phyloP scores from a whole-genome alignment of 192 early-diverging fungal species.

The Podochytrium sp. region DNA sequence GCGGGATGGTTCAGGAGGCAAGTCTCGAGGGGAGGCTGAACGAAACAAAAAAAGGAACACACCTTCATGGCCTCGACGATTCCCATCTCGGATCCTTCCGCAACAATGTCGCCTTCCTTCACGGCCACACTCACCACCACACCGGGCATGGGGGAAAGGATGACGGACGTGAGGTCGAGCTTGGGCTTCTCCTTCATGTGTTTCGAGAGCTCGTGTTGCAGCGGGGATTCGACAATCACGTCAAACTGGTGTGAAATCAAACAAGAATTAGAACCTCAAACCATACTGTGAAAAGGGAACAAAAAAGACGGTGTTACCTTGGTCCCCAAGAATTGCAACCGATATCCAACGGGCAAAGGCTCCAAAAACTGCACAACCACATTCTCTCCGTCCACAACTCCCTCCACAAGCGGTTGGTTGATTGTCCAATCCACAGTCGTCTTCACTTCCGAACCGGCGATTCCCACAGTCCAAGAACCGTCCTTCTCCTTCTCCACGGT shows the following conservation, averaged over 20 bases:
- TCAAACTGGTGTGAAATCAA: slow-evolving; percentile 55
- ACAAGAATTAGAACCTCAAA: too few species aligned
- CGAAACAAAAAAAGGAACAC: too few species aligned
- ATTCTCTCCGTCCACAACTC: slow-evolving; percentile 41
- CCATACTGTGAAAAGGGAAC: background rate
- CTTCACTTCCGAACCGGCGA: slow-evolving; percentile 32
- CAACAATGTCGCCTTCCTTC: slow-evolving; percentile 77
- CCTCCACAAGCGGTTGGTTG: slow-evolving; percentile 73
- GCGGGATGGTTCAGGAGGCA: too few species aligned
- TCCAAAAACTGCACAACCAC: slow-evolving; percentile 73
- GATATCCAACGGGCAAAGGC: slow-evolving; percentile 73
- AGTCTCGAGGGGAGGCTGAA: too few species aligned
- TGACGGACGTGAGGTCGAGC: slow-evolving; percentile 71
- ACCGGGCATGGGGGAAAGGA: slow-evolving; percentile 92
- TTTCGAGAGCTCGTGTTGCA: slow-evolving; percentile 67
- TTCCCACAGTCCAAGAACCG: slow-evolving; percentile 10
- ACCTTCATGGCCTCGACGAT: slow-evolving; percentile 94
- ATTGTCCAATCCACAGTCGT: slow-evolving; percentile 70
- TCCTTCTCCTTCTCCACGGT: slow-evolving; percentile 10
- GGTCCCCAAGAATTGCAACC: slow-evolving; percentile 80
- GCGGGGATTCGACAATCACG: slow-evolving; percentile 61
- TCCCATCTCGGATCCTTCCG: slow-evolving; percentile 80
- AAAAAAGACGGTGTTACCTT: slow-evolving; percentile 42
- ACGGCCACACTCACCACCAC: slow-evolving; percentile 81
- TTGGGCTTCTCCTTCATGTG: slow-evolving; percentile 80